Percentiles rank a stretch among this genome's conserved stretches.
phyloP scores from a whole-genome alignment of 768 basidiomycete species.

The Astraeus odoratus region DNA sequence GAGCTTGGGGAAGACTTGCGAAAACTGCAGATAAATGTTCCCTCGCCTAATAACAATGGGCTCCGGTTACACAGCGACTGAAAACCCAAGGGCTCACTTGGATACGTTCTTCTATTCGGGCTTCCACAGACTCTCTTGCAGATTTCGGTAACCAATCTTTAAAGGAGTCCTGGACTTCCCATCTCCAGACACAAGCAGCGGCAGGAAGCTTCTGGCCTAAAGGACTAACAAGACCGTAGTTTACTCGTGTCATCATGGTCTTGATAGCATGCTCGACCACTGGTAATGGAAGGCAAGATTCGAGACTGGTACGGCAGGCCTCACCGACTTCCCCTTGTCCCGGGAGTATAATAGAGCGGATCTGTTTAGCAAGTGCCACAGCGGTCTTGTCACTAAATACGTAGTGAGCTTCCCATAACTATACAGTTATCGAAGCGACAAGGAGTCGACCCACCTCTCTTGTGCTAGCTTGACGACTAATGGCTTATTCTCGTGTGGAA shows the following conservation, averaged over 20 bases:
- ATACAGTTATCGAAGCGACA: not conserved
- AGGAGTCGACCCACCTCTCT: conserved; percentile 80
- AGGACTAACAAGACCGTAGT: conserved; percentile 67
- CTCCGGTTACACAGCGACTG: not conserved
- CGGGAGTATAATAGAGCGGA: conserved; percentile 65
- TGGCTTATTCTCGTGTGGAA: conserved; percentile 66
- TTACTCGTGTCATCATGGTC: conserved; percentile 55
- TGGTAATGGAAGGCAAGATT: conserved; percentile 35
- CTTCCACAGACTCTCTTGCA: conserved; percentile 53
- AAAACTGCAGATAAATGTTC: conserved; percentile 49
- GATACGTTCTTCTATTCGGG: conserved; percentile 54
- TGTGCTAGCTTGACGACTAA: conserved; percentile 78
- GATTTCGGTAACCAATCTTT: conserved; percentile 63
- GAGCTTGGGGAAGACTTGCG: conserved; percentile 48
- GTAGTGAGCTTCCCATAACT: conserved; percentile 4
- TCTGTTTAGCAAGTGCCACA: conserved; percentile 53
- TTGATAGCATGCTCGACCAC: conserved; percentile 62
- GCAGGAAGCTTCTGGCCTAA: conserved; percentile 50
- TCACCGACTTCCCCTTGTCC: conserved; percentile 50
- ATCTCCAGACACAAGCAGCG: conserved; percentile 72
- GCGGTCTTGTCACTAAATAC: conserved; percentile 64
- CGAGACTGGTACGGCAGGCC: conserved; percentile 25
- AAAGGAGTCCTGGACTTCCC: conserved; percentile 67
- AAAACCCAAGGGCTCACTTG: conserved; percentile 38
- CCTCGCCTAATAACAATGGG: conserved; percentile 43